Conservation (phyloP, 2,329 filamentous ascomycete genomes). For the Apiospora hydei region DNA sequence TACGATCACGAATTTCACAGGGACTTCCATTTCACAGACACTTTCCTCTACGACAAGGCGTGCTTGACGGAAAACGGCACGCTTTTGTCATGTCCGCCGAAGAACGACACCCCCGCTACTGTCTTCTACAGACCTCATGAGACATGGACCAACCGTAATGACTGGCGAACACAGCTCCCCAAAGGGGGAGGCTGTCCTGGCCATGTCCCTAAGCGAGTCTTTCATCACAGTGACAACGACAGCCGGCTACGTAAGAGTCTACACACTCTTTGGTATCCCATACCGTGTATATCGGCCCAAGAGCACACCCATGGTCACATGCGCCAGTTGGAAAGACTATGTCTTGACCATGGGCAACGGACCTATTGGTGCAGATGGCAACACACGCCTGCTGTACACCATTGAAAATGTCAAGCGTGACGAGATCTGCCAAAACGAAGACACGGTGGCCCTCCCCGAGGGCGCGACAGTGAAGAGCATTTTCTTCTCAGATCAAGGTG, state of each 20-base stretch:
- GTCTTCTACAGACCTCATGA: conserved; percentile 98
- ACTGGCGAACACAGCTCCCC: conserved; percentile 91
- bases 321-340: conserved; percentile 93
- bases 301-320: conserved; percentile 87
- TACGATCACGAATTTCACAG: conserved; percentile 92
- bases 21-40: conserved; percentile 97
- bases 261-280: conserved; percentile 90
- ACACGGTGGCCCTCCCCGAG: conserved; percentile 83
- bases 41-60: conserved; percentile 94
- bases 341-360: conserved; percentile 97
- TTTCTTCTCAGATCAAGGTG: conserved; percentile 92
- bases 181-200: conserved; percentile 84
- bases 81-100: conserved; percentile 82
- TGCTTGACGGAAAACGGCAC: conserved; percentile 87
- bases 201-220: conserved; percentile 89
- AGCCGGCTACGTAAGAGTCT: conserved; percentile 88
- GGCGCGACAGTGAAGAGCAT: conserved; percentile 78
- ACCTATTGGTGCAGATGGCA: conserved; percentile 79
- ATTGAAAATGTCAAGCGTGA: conserved; percentile 95
- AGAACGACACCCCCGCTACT: conserved; percentile 70
- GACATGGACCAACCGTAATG: conserved; percentile 88
- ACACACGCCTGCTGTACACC: conserved; percentile 81
- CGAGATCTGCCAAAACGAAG: conserved; percentile 93
- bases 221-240: conserved; percentile 91
- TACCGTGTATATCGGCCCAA: conserved; percentile 92